Evolutionary conservation across 192 early-diverging fungal genomes (phyloP), one percentile per base, ranked within the genome.

Genomic region (Backusella luteola): DNA sequence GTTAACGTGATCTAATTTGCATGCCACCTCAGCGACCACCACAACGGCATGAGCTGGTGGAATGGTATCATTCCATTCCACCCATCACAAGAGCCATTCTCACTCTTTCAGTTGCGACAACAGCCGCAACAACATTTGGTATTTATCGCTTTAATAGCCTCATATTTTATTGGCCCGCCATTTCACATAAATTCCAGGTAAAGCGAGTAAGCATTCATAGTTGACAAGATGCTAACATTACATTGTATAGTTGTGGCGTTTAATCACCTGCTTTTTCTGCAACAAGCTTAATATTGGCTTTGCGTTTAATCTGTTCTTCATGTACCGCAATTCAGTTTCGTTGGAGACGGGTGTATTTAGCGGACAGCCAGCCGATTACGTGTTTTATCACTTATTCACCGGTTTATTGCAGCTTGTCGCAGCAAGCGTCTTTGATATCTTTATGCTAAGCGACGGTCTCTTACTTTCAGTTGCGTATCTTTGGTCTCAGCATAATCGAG

Each of bases 321-420:
- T 96, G 32, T 94, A 90, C 84, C 87, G 83, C 69, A 87, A 93
- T 82, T 93, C 93, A 21, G 72, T 75, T 1, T 86, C 91, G 9
- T 84, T 98, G 29, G 96, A 98, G 81, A 83, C 73, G 8, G 79
- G 85, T 19, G 83, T 89, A 38, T 96, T 89, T 80, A 82, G 73
- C 7, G 87, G 90, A 6, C 81, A 92, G 23, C 86, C 89, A 29
- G 94, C 93, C 3, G 96, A 98, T 81, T 96, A 93, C 77, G 87
- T 90, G 14, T 95, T 89, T 79, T 95, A 94, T 42, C 44, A 94
- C 23, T 29, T 92, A 29, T 90, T 95, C 67, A 84, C 84, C 71
- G 83, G 87, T 75, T 68, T 76, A 34, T n/a, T 77, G 23, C 84
- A 87, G 29, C 19, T 84, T 66, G 71, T 69, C 1, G 75, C 68